Evolutionary conservation across 768 basidiomycete species (phyloP), one percentile per base, ranked within the genome.

Genomic region (Obba rivulosa): DNA sequence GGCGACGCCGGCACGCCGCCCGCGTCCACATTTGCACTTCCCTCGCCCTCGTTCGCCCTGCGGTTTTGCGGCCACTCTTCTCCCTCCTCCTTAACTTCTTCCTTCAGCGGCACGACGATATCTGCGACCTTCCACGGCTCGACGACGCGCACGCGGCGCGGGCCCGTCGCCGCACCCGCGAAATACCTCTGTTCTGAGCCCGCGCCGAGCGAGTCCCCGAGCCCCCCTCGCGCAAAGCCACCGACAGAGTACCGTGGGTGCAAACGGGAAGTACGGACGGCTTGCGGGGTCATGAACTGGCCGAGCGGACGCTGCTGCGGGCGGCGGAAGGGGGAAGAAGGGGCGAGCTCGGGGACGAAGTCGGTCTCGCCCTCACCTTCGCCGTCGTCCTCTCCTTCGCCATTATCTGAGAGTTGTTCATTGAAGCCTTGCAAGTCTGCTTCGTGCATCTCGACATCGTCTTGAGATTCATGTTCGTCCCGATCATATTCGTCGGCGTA

Each of bases 231-330:
- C 2, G 51, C 51, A 39, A 46, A 51, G 0, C 70, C 72, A 10
- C 74, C 78, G 20, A 78, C 61, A 0, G 80, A 80, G 49, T 71
- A 51, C 18, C 62, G 62, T 3, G 49, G 49, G 23, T 45, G 53
- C 7, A 41, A 46, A 14, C 44, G 21, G 4, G 45, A 25, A 4
- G 28, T 38, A 17, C 13, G 28, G 10, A 43, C 65, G 69, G 45
- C 48, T 62, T 82, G 81, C 0, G 83, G 83, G 1, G 80, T 83
- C 78, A 80, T 78, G 65, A 83, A 84, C 10, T 50, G 39, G 14
- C 67, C 66, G 11, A 63, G 50, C 1, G 55, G 55, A 2, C 54
- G 58, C n/a, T n/a, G 24, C 45, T 36, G 47, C 45, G n/a, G n/a
- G 68, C 61, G 28, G 70, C 23, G 41, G 51, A 39, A 36, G 53